Percentiles rank a stretch among this genome's conserved stretches.
Conservation (phyloP, 2,329 filamentous ascomycete species). For the Fusarium liriodendri region DNA sequence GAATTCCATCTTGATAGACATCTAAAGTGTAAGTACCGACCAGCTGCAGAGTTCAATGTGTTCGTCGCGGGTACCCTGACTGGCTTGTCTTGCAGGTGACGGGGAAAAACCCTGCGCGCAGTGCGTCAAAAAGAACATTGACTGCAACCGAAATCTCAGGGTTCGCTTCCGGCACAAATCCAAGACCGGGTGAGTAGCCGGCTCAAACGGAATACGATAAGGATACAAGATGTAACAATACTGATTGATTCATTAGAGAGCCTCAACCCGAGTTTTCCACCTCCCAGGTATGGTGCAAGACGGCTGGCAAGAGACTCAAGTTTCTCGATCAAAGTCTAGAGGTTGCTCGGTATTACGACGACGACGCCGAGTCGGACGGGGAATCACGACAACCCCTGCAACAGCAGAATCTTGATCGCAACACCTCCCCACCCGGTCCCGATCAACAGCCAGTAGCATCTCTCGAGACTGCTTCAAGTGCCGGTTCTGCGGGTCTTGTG, state of each 20-base stretch:
- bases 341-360: not conserved
- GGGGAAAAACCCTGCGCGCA: constrained; percentile 31
- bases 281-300: constrained; percentile 29
- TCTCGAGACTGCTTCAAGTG: not conserved
- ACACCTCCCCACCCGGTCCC: not conserved
- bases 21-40: constrained; percentile 25
- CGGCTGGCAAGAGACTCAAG: constrained; percentile 29
- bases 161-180: constrained; percentile 29
- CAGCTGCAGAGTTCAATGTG: not conserved
- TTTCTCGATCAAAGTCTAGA: constrained; percentile 21
- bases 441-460: not conserved
- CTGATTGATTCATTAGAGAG: constrained; percentile 16
- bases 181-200: constrained; percentile 18
- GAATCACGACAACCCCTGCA: constrained; percentile 1
- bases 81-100: constrained; percentile 18
- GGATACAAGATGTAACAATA: not conserved
- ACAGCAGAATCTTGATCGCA: not conserved
- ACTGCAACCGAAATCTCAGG: constrained; percentile 27
- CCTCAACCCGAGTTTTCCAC: constrained; percentile 25
- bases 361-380: constrained; percentile 12
- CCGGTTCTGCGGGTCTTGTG: not conserved
- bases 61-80: not conserved
- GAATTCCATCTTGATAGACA: constrained; percentile 9
- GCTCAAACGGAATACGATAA: not conserved
- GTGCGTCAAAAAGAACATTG: constrained; percentile 28